Evolutionary conservation across 1,284 basidiomycete genomes (phyloP), one percentile per base, ranked within the genome.

Genomic region (Leccinum subrobustum): DNA sequence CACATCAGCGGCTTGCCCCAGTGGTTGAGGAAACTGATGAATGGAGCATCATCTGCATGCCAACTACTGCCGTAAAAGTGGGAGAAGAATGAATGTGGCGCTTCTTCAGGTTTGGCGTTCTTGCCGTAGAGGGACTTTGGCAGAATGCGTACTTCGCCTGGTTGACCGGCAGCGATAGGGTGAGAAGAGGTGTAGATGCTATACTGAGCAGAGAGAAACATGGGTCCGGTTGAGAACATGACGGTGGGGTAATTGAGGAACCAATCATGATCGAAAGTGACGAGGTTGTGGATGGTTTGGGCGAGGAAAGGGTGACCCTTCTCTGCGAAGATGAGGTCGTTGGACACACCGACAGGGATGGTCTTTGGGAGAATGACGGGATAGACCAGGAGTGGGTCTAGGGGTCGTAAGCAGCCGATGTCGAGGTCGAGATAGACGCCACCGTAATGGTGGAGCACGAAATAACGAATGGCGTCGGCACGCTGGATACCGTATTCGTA

Each of bases 141-240:
- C 4, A 99, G 79, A 61, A 99, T 88, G 61, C 97, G 91, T 12
- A 98, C 82, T 58, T 90, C 89, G 4, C 84, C 80, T 11, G 86
- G 85, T 23, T 76, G 69, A 8, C 77, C 75, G 2, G 76, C 72
- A n/a, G 84, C 84, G 27, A 75, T 77, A 18, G 88, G 87, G 63
- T 93, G 89, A 18, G 88, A 83, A 35, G 91, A 81, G 31, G 88
- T 85, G 78, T 91, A 95, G 61, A 93, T 80, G 59, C 92, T 88
- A 75, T 95, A 92, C 75, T 96, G 88, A 20, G 91, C 86, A 3
- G 93, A 93, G 25, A 98, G 76, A 78, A 95, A 93, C 93, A 96
- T 94, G 74, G 94, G 89, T 1, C 96, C 96, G 0, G 97, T 99
- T 54, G 94, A 95, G 79, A 99, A 99, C 96, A 99, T 99, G 78